These are phyloP conservation scores for Pseudocercospora fijiensis DNA, from an alignment of 2,329 filamentous ascomycete genomes.

Conservation along the genomic window DNA sequence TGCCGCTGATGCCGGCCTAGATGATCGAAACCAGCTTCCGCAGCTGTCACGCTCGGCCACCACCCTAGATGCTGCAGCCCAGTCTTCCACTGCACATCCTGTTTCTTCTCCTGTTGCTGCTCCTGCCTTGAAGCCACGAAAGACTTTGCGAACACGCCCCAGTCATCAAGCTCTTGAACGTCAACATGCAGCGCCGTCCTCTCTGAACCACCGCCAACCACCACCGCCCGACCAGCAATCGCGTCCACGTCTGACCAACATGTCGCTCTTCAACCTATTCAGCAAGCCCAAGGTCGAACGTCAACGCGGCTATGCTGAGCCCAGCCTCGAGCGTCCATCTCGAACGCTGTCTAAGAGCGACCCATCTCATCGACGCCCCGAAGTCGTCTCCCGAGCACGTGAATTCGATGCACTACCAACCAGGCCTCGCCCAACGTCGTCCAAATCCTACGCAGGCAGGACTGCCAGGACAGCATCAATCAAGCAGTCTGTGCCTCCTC, in stretches of 20 bases:
- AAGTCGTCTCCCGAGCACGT: constrained; percentile 15
- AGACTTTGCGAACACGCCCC: constrained; percentile 25
- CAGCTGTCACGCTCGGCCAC: constrained; percentile 23
- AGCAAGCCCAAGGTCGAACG: constrained; percentile 52
- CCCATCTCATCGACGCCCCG: constrained; percentile 8
- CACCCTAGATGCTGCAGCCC: constrained; percentile 16
- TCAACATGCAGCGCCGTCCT: constrained; percentile 26
- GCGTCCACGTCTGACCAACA: constrained; percentile 35
- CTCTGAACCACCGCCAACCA: constrained; percentile 13
- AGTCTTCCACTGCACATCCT: constrained; percentile 1
- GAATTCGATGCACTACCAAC: constrained; percentile 7
- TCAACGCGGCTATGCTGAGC: constrained; percentile 48
- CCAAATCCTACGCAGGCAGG: constrained; percentile 16
- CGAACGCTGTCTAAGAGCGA: constrained; percentile 17
- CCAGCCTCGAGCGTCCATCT: constrained; percentile 36
- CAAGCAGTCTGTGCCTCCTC: constrained; percentile 15
- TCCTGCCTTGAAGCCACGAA: constrained; percentile 21
- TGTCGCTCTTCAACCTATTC: constrained; percentile 53
- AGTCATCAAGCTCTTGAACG: constrained; percentile 18
- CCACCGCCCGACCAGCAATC: constrained; percentile 20
- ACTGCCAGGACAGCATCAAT: constrained; percentile 2
- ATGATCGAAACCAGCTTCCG: constrained; percentile 20
- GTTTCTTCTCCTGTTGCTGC: constrained; percentile 10
- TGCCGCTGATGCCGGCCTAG: constrained; percentile 17
- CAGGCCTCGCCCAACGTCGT: constrained; percentile 19